A percentile compares a stretch with the other conserved stretches of the same genome.
Evolutionary conservation across 1,139 yeast species (phyloP).

Genomic region (Magnusiomyces tetraspermus): DNA sequence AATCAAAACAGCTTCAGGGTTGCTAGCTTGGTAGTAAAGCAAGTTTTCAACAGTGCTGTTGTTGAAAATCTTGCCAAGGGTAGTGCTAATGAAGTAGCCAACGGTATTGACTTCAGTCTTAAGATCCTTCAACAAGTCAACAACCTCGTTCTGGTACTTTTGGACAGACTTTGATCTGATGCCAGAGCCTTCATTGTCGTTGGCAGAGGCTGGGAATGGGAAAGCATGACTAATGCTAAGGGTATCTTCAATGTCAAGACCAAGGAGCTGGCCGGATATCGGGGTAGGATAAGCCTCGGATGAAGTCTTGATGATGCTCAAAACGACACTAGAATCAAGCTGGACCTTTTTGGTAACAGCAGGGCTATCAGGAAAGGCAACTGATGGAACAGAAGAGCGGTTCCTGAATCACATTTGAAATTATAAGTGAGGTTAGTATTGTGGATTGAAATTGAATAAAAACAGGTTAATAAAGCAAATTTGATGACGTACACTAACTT

Average conservation of each 20-base stretch:
- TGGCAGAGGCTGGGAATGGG: constrained; percentile 46
- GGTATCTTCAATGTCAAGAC: constrained; percentile 50
- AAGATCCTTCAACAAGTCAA: constrained; percentile 51
- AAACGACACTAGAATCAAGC: constrained; percentile 41
- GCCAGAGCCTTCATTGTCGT: constrained; percentile 34
- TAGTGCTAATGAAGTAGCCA: constrained; percentile 75
- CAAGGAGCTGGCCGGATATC: constrained; percentile 69
- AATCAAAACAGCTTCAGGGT: constrained; percentile 57
- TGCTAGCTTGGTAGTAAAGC: constrained; percentile 51
- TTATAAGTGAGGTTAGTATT: not conserved
- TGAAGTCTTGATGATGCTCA: constrained; percentile 65
- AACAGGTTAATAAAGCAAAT: too few relatives aligned
- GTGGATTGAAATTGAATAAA: not conserved
- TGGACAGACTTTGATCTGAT: constrained; percentile 46
- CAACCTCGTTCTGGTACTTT: constrained; percentile 62
- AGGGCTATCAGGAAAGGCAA: constrained; percentile 17
- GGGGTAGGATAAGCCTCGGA: constrained; percentile 59
- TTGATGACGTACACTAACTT: not conserved
- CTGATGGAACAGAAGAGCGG: not conserved
- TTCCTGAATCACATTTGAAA: too few relatives aligned
- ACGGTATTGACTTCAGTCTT: constrained; percentile 64
- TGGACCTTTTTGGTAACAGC: constrained; percentile 24
- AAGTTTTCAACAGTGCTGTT: constrained; percentile 58
- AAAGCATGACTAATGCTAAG: constrained; percentile 49
- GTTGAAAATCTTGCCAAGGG: constrained; percentile 56